phyloP scores from a whole-genome alignment of 805 yeast species.

The Cephaloascus albidus region DNA sequence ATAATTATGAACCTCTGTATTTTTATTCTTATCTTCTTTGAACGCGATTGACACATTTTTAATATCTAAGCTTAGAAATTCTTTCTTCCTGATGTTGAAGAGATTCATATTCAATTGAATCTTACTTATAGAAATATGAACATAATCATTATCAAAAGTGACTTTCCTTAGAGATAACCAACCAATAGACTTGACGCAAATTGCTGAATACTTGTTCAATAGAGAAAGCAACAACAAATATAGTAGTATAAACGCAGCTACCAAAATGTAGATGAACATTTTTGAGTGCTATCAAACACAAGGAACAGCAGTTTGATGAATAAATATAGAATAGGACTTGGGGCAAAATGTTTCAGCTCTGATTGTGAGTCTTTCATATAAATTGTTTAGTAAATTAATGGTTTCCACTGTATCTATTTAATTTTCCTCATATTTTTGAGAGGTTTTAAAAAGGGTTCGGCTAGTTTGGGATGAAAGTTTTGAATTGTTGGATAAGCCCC shows the following conservation, averaged over 20 bases:
- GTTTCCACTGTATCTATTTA: too few relatives aligned
- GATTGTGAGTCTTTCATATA: too few relatives aligned
- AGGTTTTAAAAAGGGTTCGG: too few relatives aligned
- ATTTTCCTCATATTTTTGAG: too few relatives aligned
- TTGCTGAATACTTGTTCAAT: constrained; percentile 7
- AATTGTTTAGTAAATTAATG: too few relatives aligned
- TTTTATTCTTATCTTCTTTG: not conserved
- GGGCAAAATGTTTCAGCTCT: too few relatives aligned
- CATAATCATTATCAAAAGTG: constrained; percentile 1
- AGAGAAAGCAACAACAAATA: constrained; percentile 1
- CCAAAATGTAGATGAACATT: not conserved
- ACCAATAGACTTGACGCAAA: constrained; percentile 7
- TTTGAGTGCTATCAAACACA: too few relatives aligned
- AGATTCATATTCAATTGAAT: constrained; percentile 5
- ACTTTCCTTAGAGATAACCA: constrained; percentile 8
- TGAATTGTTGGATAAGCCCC: too few relatives aligned
- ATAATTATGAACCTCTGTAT: not conserved
- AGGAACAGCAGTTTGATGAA: too few relatives aligned
- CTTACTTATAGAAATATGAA: constrained; percentile 2
- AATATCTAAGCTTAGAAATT: constrained; percentile 4
- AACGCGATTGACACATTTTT: not conserved
- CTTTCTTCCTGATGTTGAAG: constrained; percentile 1
- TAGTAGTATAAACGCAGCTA: not conserved
- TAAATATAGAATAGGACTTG: too few relatives aligned
- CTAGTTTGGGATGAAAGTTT: too few relatives aligned